These are phyloP conservation scores for Kentomonas sorsogonicus DNA, from an alignment of 208 protist species.

Conservation along the genomic window DNA sequence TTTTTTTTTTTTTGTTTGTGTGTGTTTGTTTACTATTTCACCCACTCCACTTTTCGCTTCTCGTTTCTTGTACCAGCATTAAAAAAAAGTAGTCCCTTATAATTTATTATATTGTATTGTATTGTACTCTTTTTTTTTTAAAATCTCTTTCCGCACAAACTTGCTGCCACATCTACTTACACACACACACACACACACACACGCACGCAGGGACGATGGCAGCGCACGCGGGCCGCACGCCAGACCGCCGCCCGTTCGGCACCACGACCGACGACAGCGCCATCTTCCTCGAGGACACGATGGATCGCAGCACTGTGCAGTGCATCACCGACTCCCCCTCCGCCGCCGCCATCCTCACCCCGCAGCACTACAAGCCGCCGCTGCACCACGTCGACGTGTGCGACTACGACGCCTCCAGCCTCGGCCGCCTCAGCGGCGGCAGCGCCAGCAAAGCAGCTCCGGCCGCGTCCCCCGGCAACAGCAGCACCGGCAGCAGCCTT, in stretches of 20 bases:
- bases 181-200: too few species aligned
- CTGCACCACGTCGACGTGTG: constrained; percentile 51
- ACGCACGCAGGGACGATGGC: too few species aligned
- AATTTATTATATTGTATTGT: constrained; percentile 5
- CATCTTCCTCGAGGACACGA: constrained; percentile 80
- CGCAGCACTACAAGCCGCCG: constrained; percentile 43
- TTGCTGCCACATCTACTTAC: too few species aligned
- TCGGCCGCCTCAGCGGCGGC: constrained; percentile 23
- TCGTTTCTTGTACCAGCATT: not conserved
- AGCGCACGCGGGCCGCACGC: too few species aligned
- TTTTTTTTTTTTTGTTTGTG: not conserved
- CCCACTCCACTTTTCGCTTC: constrained; percentile 4
- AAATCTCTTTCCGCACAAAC: not conserved
- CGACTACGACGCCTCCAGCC: constrained; percentile 54
- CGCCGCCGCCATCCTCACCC: constrained; percentile 63
- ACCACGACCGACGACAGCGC: constrained; percentile 71
- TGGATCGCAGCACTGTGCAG: constrained; percentile 59
- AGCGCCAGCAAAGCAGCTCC: constrained; percentile 12
- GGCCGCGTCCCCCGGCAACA: constrained; percentile 5
- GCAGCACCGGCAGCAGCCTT: constrained; percentile 8
- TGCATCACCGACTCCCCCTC: constrained; percentile 70
- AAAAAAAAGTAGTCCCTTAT: not conserved
- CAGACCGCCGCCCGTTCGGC: constrained; percentile 54
- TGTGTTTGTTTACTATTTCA: too few species aligned
- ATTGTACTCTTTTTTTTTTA: constrained; percentile 15